Evolutionary conservation across 2,329 filamentous ascomycete species (phyloP).

Genomic region (Chaetomium strumarium): DNA sequence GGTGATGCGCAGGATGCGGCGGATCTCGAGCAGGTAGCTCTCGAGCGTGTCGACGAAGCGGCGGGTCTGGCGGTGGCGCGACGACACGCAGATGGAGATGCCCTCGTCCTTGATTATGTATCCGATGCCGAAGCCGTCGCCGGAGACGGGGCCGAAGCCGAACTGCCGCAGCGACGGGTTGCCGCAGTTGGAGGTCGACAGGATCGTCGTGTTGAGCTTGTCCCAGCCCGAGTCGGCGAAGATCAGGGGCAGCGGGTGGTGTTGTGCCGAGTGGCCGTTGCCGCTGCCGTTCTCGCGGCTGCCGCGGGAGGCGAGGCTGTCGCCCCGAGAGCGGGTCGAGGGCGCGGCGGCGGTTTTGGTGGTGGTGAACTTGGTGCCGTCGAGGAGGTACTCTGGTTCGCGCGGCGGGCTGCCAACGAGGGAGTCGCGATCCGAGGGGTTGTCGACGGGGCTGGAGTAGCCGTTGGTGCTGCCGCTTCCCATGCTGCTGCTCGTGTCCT

Average conservation of each 20-base stretch:
- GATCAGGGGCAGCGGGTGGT: constrained; percentile 61
- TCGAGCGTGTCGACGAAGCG: constrained; percentile 87
- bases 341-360: constrained; percentile 28
- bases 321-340: constrained; percentile 39
- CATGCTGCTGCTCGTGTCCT: constrained; percentile 47
- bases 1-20: constrained; percentile 72
- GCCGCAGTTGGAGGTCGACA: constrained; percentile 97
- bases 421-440: constrained; percentile 40
- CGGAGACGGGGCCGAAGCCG: constrained; percentile 90
- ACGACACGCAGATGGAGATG: constrained; percentile 85
- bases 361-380: constrained; percentile 22
- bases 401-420: constrained; percentile 46
- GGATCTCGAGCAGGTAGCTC: constrained; percentile 83
- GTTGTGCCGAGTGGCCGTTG: constrained; percentile 8
- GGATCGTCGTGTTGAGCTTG: constrained; percentile 85
- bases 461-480: constrained; percentile 50
- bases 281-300: constrained; percentile 30
- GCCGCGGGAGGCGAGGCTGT: constrained; percentile 35
- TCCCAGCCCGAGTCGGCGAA: constrained; percentile 92
- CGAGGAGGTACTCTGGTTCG: constrained; percentile 36
- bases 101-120: constrained; percentile 97
- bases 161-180: constrained; percentile 94
- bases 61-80: constrained; percentile 88
- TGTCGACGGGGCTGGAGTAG: constrained; percentile 55
- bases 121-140: constrained; percentile 91